These are phyloP conservation scores for Trichodelitschia bisporula DNA, from an alignment of 495 filamentous ascomycete species.

Conservation along the genomic window DNA sequence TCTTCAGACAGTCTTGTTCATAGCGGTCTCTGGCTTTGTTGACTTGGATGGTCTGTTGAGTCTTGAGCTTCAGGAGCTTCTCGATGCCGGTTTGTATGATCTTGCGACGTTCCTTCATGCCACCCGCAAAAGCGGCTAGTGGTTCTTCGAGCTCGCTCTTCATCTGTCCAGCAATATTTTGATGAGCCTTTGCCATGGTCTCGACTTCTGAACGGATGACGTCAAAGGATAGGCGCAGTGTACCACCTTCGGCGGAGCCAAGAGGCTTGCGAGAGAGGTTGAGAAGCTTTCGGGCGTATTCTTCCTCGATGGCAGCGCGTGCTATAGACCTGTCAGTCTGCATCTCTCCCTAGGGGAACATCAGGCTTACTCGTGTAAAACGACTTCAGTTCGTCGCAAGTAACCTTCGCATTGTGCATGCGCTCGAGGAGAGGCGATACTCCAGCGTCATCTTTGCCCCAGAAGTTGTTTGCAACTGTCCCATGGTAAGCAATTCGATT, in stretches of 20 bases:
- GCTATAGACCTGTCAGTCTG: constrained; percentile 19
- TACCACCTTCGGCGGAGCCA: constrained; percentile 71
- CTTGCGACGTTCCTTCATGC: constrained; percentile 83
- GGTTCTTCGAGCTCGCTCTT: constrained; percentile 94
- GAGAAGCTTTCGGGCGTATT: constrained; percentile 81
- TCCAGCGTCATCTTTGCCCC: constrained; percentile 97
- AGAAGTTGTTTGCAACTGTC: constrained; percentile 95
- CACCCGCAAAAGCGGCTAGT: constrained; percentile 70
- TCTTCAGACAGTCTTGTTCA: constrained; percentile 91
- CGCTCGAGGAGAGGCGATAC: constrained; percentile 80
- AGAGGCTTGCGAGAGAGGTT: constrained; percentile 71
- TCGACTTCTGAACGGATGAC: constrained; percentile 78
- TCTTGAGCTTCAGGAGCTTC: constrained; percentile 77
- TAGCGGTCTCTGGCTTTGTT: constrained; percentile 92
- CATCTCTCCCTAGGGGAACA: neutral
- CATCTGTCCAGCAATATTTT: constrained; percentile 77
- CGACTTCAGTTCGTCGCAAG: constrained; percentile 75
- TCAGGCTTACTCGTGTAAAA: constrained; percentile 57
- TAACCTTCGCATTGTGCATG: constrained; percentile 88
- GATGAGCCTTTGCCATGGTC: constrained; percentile 78
- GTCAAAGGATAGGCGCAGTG: constrained; percentile 62
- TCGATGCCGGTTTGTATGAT: constrained; percentile 86
- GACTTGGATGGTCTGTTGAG: constrained; percentile 67
- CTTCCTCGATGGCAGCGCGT: constrained; percentile 84
- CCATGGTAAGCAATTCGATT: neutral